Conservation (phyloP, 257 asterid species). For the Osmanthus fragrans region DNA sequence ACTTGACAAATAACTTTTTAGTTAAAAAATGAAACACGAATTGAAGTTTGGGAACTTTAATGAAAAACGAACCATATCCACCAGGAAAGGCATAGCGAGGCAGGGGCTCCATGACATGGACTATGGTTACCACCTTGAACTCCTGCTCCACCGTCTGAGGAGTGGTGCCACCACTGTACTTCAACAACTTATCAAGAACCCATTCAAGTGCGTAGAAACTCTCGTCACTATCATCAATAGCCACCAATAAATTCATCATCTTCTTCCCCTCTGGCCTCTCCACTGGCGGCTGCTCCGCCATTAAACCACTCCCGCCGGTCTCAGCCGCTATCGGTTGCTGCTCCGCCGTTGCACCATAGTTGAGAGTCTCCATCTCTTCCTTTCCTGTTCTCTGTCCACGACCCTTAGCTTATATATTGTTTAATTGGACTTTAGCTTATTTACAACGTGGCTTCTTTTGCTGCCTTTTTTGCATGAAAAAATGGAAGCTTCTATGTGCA, state of each 20-base stretch:
- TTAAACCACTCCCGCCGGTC: not conserved
- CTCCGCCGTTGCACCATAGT: not conserved
- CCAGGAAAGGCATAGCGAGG: constrained; percentile 63
- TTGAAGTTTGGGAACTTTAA: not conserved
- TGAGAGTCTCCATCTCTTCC: not conserved
- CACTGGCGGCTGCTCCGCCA: constrained; percentile 5
- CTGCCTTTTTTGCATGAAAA: constrained; percentile 14
- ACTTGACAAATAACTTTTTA: too few relatives aligned
- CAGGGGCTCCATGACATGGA: constrained; percentile 50
- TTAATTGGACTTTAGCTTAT: not conserved
- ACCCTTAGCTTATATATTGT: not conserved
- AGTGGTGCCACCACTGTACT: not conserved
- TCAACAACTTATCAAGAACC: constrained; percentile 47
- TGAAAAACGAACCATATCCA: constrained; percentile 38
- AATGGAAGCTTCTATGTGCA: constrained; percentile 24
- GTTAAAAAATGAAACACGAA: too few relatives aligned
- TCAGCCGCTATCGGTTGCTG: not conserved
- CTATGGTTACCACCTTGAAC: constrained; percentile 40
- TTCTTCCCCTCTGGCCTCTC: constrained; percentile 1
- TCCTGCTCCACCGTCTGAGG: not conserved
- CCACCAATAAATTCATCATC: constrained; percentile 52
- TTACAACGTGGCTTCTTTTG: constrained; percentile 13
- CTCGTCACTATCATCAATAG: constrained; percentile 69
- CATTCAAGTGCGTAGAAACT: constrained; percentile 62
- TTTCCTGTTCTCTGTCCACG: not conserved